Base-by-base conservation (phyloP, 768 basidiomycete species). In the Auricularia auricula-judae region DNA sequence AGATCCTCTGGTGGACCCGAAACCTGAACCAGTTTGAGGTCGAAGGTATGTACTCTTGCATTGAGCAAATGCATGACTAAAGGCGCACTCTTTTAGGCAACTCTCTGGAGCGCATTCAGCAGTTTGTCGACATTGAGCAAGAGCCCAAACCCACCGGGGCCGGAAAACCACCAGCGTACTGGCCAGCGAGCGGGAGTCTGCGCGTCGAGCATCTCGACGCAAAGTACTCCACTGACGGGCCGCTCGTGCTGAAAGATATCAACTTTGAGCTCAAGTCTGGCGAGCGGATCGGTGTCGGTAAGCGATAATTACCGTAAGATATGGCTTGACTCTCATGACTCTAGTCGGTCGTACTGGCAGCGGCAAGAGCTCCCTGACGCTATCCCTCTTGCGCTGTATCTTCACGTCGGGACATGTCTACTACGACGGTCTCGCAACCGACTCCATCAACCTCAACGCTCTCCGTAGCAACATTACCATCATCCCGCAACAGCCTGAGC, bases 111-210 rank as follows among this genome's bases (percentile, higher is more conserved):
- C 70, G 79, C 10, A 75, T 80, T 63, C 71, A 76, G 54, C 75
- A 76, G 44, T 87, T 84, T 69, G 71, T 86, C 18, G 69, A 75
- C 42, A 84, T 86, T 64, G 85, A 86, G 42, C 82, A 84, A 60
- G 85, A 87, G 69, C 78, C 78, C 4, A 71, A 74, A 63, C 65
- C 77, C 2, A 76, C 76, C 0, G 65, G 71, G 21, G 64, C 69
- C 12, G 80, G 81, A 44, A 72, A 74, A 43, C 86, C 86, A 3
- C 86, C 87, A 3, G 86, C 86, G 0, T 79, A 84, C 65, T 88
- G 87, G 86, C 86, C 86, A 0, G 75, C 81, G 11, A 82, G 80
- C 14, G 86, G 86, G 10, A 74, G 79, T 33, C 76, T 88, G 44
- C 71, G 75, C 4, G 80, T 82, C 2, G 81, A 85, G 62, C 80